Evolutionary conservation across 768 basidiomycete genomes (phyloP), one percentile per base, ranked within the genome.

Genomic region (Suillus ampliporus): DNA sequence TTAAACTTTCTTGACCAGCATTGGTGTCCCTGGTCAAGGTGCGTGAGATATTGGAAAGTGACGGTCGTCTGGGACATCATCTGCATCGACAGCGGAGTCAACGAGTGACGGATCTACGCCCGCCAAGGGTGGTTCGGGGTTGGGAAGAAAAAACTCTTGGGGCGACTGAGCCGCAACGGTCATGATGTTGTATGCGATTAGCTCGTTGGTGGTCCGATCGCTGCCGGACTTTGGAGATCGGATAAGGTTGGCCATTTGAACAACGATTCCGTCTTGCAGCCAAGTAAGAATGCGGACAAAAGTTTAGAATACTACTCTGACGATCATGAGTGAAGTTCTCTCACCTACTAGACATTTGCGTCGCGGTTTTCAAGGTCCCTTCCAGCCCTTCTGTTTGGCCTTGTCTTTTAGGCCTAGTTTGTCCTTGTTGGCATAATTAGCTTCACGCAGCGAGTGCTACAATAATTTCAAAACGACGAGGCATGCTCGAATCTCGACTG

Each of bases 151-250:
- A 43, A 61, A 61, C 41, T 35, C 7, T 40, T 14, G 34, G 38
- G 54, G 38, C 23, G 53, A 2, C 34, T 21, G 35, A 23, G 53
- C 14, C 23, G 38, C 19, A 31, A 61, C n/a, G n/a, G 28, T n/a
- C n/a, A n/a, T 61, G 60, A 61, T 56, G 13, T 61, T 53, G 56
- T 61, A 57, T 41, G 38, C 21, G 15, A 57, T 17, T 46, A 74
- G 61, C 13, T 73, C 72, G 53, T 71, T 69, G 34, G 21, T 19
- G 37, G 73, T 71, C 74, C 74, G 73, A 57, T 71, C 70, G 56
- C 64, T 61, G 11, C 72, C 67, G 28, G 69, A 72, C 64, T 71
- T 73, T 2, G 71, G 62, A 48, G 68, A 67, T 23, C 69, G 71
- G 50, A 67, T 59, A 34, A 73, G 51, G 14, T 68, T 57, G 31